Conservation (phyloP, 2,329 filamentous ascomycete genomes). For the Zymoseptoria brevis region DNA sequence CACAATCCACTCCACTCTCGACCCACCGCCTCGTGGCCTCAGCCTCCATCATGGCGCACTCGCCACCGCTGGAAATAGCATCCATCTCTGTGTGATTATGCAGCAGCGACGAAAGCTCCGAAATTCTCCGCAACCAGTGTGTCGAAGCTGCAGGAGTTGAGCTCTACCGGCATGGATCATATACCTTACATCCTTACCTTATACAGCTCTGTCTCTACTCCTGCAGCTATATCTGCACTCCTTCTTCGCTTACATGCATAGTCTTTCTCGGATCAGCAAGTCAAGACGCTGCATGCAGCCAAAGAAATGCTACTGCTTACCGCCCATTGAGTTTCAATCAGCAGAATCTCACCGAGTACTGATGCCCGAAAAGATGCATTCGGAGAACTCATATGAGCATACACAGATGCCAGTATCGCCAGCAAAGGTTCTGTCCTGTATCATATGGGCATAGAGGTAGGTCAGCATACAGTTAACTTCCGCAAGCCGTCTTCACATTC, state of each 20-base stretch:
- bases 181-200: background rate
- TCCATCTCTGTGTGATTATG: background rate
- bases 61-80: background rate
- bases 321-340: background rate
- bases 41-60: background rate
- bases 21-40: background rate
- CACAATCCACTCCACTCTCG: background rate
- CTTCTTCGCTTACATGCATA: background rate
- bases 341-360: background rate
- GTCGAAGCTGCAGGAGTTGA: background rate
- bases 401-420: background rate
- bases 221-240: background rate
- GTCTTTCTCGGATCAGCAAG: background rate
- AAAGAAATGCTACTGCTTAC: background rate
- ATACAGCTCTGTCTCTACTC: background rate
- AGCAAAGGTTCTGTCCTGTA: background rate
- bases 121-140: background rate
- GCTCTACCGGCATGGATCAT: background rate
- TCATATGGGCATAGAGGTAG: background rate
- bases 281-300: background rate
- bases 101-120: too few relatives aligned
- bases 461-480: too few relatives aligned
- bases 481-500: background rate
- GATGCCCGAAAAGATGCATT: too few relatives aligned
- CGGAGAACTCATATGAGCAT: background rate